These are phyloP conservation scores for Lunularia cruciata DNA, from an alignment of 225 moss, liverwort and hornwort species.

Conservation along the genomic window DNA sequence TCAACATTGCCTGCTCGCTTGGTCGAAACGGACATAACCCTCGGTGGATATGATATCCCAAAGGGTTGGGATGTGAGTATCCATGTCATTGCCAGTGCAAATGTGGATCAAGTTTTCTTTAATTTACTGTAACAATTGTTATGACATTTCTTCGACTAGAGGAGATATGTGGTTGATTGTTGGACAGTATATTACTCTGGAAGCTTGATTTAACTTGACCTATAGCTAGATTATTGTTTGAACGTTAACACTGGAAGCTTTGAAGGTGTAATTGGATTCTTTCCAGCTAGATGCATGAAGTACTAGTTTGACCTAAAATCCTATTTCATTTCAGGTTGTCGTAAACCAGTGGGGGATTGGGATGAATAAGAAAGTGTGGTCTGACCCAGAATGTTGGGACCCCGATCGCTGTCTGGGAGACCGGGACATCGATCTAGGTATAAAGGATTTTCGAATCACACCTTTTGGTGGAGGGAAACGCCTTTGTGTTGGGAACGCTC, in stretches of 20 bases:
- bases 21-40: constrained; percentile 43
- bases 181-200: too few relatives aligned
- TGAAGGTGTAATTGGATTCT: too few relatives aligned
- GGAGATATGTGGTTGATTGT: too few relatives aligned
- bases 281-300: too few relatives aligned
- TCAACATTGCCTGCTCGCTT: constrained; percentile 40
- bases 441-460: constrained; percentile 50
- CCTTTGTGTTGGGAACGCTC: constrained; percentile 46
- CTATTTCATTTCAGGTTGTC: constrained; percentile 34
- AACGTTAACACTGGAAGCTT: too few relatives aligned
- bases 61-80: constrained; percentile 18
- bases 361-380: constrained; percentile 51
- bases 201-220: too few relatives aligned
- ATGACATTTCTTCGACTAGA: too few relatives aligned
- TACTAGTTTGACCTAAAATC: too few relatives aligned
- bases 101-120: too few relatives aligned
- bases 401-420: constrained; percentile 47
- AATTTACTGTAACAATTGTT: too few relatives aligned
- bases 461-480: constrained; percentile 67
- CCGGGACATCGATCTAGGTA: constrained; percentile 48
- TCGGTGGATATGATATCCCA: constrained; percentile 53
- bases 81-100: too few relatives aligned
- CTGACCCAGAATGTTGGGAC: constrained; percentile 48
- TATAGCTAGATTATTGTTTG: too few relatives aligned
- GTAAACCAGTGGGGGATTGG: constrained; percentile 47